Evolutionary conservation across 306 rosid genomes (phyloP).

Genomic region (Hippophae tibetana): DNA sequence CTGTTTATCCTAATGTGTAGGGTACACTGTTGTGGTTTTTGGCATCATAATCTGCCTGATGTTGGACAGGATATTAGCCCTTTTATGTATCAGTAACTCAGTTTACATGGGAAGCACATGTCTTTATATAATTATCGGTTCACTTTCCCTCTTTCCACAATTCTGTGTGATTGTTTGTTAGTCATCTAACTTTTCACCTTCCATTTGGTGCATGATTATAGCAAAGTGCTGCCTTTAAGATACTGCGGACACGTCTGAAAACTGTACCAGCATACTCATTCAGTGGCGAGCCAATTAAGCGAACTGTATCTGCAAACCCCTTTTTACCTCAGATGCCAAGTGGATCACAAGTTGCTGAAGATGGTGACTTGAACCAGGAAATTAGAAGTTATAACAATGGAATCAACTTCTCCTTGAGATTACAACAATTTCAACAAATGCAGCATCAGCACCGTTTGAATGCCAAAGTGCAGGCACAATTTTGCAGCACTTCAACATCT

Average conservation of each 20-base stretch:
- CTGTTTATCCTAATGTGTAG: no score
- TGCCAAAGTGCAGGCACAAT: slow-evolving; percentile 36
- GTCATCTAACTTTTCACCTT: background rate
- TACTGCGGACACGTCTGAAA: slow-evolving; percentile 79
- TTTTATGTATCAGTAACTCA: no score
- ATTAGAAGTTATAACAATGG: slow-evolving; percentile 41
- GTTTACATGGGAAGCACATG: no score
- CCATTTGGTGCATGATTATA: slow-evolving; percentile 31
- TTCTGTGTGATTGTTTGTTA: no score
- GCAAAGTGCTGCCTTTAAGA: slow-evolving; percentile 98
- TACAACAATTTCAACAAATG: slow-evolving; percentile 80
- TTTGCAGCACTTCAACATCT: slow-evolving; percentile 16
- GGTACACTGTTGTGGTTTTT: no score
- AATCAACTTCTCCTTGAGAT: slow-evolving; percentile 58
- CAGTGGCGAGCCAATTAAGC: slow-evolving; percentile 49
- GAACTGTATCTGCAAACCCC: slow-evolving; percentile 48
- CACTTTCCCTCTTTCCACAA: no score
- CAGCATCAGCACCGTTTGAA: slow-evolving; percentile 64
- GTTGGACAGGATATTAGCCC: no score
- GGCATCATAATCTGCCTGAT: no score
- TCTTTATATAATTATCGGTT: no score
- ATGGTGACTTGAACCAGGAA: slow-evolving; percentile 46
- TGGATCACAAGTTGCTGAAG: slow-evolving; percentile 47
- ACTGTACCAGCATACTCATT: slow-evolving; percentile 71
- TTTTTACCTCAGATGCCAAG: slow-evolving; percentile 46